Evolutionary conservation across 2,329 filamentous ascomycete genomes (phyloP).

Genomic region (Fusarium scirpi): DNA sequence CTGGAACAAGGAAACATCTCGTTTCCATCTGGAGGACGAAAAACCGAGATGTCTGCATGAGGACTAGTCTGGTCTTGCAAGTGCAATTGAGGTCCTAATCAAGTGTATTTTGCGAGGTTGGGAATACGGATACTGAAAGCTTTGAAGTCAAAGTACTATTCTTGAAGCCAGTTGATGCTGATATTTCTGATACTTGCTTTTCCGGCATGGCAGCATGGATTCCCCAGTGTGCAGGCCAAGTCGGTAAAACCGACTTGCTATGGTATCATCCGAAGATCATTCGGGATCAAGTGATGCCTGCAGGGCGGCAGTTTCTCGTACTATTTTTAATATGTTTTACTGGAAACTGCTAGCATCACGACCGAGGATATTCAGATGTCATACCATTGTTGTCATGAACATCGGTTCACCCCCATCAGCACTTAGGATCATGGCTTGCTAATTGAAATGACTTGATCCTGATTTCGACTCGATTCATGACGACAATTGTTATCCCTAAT

Average conservation of each 20-base stretch:
- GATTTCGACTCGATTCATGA: not conserved
- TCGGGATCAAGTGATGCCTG: constrained; percentile 42
- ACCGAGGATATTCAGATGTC: not conserved
- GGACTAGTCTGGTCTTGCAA: constrained; percentile 43
- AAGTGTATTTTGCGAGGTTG: constrained; percentile 44
- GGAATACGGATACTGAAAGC: constrained; percentile 2
- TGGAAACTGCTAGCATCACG: constrained; percentile 9
- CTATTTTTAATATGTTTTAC: constrained; percentile 23
- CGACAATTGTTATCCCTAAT: not conserved
- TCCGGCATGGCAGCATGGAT: constrained; percentile 36
- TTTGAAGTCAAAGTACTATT: constrained; percentile 20
- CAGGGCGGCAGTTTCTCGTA: constrained; percentile 6
- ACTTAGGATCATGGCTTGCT: not conserved
- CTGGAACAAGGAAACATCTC: constrained; percentile 26
- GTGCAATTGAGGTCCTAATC: constrained; percentile 41
- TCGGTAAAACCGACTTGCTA: constrained; percentile 33
- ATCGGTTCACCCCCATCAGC: not conserved
- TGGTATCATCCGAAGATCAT: constrained; percentile 42
- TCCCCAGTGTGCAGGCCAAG: constrained; percentile 35
- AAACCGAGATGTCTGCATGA: constrained; percentile 21
- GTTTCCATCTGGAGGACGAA: constrained; percentile 25
- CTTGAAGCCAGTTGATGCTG: constrained; percentile 13
- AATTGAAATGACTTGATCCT: not conserved
- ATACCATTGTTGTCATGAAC: not conserved
- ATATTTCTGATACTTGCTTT: constrained; percentile 33